A percentile compares a stretch with the other conserved stretches of the same genome.
Evolutionary conservation across 139 green algal species (phyloP).

Genomic region (Yamagishiella unicocca): DNA sequence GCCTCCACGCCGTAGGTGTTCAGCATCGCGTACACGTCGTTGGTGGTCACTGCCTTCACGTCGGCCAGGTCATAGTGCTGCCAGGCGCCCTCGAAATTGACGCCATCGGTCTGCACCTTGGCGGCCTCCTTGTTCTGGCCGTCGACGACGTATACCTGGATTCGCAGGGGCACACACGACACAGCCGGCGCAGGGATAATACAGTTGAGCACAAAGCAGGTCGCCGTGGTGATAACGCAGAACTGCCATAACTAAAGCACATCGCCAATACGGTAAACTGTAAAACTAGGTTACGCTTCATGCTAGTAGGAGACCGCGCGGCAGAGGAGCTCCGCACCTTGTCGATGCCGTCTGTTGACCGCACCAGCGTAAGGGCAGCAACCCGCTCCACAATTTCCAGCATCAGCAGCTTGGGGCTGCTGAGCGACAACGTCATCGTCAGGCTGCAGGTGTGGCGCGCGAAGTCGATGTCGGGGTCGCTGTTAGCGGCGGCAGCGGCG

Average conservation of each 20-base stretch:
- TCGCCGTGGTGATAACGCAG: too few relatives aligned
- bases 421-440: conserved; percentile 67
- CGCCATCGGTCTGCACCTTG: conserved; percentile 94
- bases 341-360: conserved; percentile 59
- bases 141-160: conserved; percentile 87
- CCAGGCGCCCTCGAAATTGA: conserved; percentile 86
- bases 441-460: conserved; percentile 17
- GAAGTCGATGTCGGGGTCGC: conserved; percentile 46
- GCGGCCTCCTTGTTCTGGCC: conserved; percentile 48
- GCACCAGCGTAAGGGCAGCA: conserved; percentile 73
- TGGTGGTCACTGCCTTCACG: conserved; percentile 82
- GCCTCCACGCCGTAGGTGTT: conserved; percentile 96
- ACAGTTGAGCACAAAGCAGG: too few relatives aligned
- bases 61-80: conserved; percentile 78
- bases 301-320: too few relatives aligned
- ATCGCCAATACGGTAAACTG: too few relatives aligned
- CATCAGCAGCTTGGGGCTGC: conserved; percentile 89
- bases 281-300: too few relatives aligned
- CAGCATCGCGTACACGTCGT: conserved; percentile 89
- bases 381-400: conserved; percentile 87
- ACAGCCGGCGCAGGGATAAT: too few relatives aligned
- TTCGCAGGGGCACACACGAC: too few relatives aligned
- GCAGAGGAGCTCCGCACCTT: conserved; percentile 58
- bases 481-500: neutral
- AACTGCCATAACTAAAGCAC: too few relatives aligned